A percentile compares a stretch with the other conserved stretches of the same genome.
phyloP scores from a whole-genome alignment of 192 early-diverging fungal species.

The Backusella circina region DNA sequence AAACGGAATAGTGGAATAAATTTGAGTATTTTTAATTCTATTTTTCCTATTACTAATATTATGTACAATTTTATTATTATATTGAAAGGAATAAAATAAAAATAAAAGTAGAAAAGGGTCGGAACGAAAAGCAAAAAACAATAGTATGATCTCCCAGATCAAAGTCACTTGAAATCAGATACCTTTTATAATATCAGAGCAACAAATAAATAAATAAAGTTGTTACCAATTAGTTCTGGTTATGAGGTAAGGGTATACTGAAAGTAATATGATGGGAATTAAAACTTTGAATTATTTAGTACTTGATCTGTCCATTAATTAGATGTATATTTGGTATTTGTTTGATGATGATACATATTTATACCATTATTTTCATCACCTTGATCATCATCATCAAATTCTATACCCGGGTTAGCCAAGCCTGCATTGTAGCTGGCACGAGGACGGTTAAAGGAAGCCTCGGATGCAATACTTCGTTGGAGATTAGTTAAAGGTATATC shows the following conservation, averaged over 20 bases:
- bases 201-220: neutral
- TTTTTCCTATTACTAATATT: neutral
- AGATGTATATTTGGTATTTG: neutral
- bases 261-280: neutral
- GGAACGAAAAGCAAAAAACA: neutral
- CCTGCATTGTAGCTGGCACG: neutral
- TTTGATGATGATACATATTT: neutral
- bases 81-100: neutral
- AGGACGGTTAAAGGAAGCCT: neutral
- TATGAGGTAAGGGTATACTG: neutral
- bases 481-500: neutral
- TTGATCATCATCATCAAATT: neutral
- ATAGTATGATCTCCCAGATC: neutral
- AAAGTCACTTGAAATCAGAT: conserved; percentile 3
- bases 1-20: neutral
- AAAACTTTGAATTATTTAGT: neutral
- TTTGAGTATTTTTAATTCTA: neutral
- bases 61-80: conserved; percentile 1
- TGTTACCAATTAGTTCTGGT: neutral
- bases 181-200: neutral
- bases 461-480: neutral
- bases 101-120: neutral
- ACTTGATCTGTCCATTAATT: neutral
- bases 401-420: neutral
- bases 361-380: neutral